Evolutionary conservation across 192 early-diverging fungal genomes (phyloP), one percentile per base, ranked within the genome.

Genomic region (Gigaspora rosea): DNA sequence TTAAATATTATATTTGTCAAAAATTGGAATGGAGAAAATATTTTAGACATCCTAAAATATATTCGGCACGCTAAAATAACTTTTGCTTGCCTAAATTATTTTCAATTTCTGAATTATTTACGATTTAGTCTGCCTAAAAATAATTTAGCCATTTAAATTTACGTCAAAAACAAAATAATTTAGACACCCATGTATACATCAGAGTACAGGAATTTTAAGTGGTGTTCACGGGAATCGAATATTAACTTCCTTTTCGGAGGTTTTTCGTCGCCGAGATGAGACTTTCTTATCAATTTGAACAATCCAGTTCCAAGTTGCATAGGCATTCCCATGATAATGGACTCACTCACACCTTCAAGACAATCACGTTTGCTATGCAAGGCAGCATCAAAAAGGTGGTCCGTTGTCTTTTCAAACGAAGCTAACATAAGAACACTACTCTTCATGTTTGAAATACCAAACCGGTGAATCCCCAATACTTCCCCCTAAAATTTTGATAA

Each of bases 391-490:
- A 99, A 99, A 78, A 99, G 86, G 78, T 99, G 97, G 78, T 99
- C 98, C 0, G 97, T 98, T 0, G 98, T 99, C 88, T 98, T 99
- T 86, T 99, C 98, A 79, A 99, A 99, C 52, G 96, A 99, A 11
- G 97, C 97, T 79, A 99, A 87, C 97, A 98, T 98, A 78, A 99
- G 90, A 15, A 98, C 98, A 81, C 92, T 94, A 84, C 98, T 97
- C 81, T 97, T 97, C 97, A 99, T 99, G 88, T 99, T 98, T 70
- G 96, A 92, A 77, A 99, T 96, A 84, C 98, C 98, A 81, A 98
- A 98, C 27, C 98, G 92, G 50, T 96, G 98, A 76, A 99, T 97
- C 72, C 97, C 98, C 8, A 99, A 85, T 3, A 99, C 91, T 86
- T 99, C 97, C 15, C 98, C 98, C 91, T 92, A 73, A 35, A 52